Evolutionary conservation across 1,139 yeast genomes (phyloP).

Genomic region (Protomyces gravidus): DNA sequence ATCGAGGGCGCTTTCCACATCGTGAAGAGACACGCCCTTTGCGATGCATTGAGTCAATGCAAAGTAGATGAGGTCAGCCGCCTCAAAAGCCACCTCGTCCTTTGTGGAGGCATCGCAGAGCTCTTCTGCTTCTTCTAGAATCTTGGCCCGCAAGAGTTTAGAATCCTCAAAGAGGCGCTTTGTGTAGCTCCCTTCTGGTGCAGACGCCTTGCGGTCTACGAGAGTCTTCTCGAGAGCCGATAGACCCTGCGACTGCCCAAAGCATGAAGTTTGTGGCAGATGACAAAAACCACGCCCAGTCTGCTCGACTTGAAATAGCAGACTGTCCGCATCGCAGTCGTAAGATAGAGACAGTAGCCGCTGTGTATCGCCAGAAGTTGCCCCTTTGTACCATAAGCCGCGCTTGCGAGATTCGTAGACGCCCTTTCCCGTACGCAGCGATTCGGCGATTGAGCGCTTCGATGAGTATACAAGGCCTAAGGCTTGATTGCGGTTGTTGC

Average conservation of each 20-base stretch:
- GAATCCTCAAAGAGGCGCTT: conserved; percentile 78
- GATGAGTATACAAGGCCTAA: conserved; percentile 92
- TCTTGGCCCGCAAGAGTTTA: conserved; percentile 71
- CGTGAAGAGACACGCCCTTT: conserved; percentile 71
- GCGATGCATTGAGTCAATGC: conserved; percentile 82
- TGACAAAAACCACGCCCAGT: conserved; percentile 89
- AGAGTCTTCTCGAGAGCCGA: conserved; percentile 63
- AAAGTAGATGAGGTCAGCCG: conserved; percentile 90
- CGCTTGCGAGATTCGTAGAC: conserved; percentile 89
- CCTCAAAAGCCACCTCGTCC: conserved; percentile 79
- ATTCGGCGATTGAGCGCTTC: conserved; percentile 69
- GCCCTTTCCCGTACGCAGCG: conserved; percentile 76
- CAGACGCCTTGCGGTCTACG: conserved; percentile 47
- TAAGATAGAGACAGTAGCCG: conserved; percentile 57
- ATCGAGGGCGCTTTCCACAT: conserved; percentile 79
- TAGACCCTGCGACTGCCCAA: conserved; percentile 58
- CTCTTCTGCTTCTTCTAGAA: conserved; percentile 95
- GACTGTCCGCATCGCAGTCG: conserved; percentile 91
- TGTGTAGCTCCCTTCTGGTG: conserved; percentile 92
- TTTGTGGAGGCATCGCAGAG: conserved; percentile 70
- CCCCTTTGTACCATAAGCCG: conserved; percentile 93
- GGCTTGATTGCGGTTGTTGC: conserved; percentile 60
- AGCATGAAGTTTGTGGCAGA: conserved; percentile 73
- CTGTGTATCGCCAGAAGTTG: conserved; percentile 92
- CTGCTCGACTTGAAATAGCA: conserved; percentile 80